A percentile compares a stretch with the other conserved stretches of the same genome.
Conservation (phyloP, 257 asterid genomes). For the Leonotis leonurus region DNA sequence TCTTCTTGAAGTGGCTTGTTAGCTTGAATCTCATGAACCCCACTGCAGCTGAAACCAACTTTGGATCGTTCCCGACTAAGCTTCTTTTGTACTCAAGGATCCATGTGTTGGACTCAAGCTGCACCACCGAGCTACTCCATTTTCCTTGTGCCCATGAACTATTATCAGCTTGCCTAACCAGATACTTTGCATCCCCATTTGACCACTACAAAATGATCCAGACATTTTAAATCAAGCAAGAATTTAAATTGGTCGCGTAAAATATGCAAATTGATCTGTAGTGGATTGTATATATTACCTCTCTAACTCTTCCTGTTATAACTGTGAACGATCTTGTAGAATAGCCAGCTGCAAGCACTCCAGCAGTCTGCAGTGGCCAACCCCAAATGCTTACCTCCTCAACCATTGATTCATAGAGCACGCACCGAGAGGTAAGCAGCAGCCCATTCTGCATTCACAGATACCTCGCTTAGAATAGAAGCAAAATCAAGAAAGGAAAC, state of each 20-base stretch:
- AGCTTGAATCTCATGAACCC: slow-evolving; percentile 47
- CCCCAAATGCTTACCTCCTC: slow-evolving; percentile 84
- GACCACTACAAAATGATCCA: slow-evolving; percentile 41
- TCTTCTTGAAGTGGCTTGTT: slow-evolving; percentile 28
- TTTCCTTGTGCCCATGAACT: slow-evolving; percentile 57
- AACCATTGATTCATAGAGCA: slow-evolving; percentile 35
- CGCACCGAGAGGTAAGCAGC: slow-evolving; percentile 48
- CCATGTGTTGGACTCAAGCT: slow-evolving; percentile 73
- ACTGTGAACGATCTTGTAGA: slow-evolving; percentile 42
- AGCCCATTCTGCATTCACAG: slow-evolving; percentile 43
- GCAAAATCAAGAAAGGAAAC: background rate
- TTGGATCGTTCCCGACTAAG: slow-evolving; percentile 36
- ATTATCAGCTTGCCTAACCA: slow-evolving; percentile 23
- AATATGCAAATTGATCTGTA: background rate
- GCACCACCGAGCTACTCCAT: slow-evolving; percentile 65
- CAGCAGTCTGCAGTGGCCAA: slow-evolving; percentile 78
- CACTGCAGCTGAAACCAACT: slow-evolving; percentile 38
- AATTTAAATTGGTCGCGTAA: background rate
- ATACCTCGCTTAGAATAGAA: background rate
- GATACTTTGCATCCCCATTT: slow-evolving; percentile 28
- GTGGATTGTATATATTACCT: slow-evolving; percentile 31
- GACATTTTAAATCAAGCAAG: background rate
- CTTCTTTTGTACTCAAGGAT: slow-evolving; percentile 53
- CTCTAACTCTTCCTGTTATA: slow-evolving; percentile 57
- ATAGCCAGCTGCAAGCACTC: slow-evolving; percentile 55